Conservation (phyloP, 1,139 yeast species). For the Pichia sp. region DNA sequence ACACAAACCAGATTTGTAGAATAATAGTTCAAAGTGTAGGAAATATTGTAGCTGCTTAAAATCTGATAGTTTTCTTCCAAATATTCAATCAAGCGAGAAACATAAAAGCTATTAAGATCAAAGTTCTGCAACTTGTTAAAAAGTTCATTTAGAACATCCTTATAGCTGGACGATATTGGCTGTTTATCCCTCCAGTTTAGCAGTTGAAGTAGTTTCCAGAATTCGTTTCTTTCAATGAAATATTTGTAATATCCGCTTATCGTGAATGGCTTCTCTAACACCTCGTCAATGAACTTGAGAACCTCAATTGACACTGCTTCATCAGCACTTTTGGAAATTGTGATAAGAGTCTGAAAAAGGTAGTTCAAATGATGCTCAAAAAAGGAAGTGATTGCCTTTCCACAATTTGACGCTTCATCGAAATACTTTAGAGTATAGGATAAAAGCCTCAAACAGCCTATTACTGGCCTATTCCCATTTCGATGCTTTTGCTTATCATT, state of each 20-base stretch:
- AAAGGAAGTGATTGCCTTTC: constrained; percentile 18
- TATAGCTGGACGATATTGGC: constrained; percentile 7
- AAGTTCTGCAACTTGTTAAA: constrained; percentile 20
- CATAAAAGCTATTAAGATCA: constrained; percentile 9
- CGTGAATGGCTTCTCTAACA: constrained; percentile 19
- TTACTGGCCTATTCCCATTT: constrained; percentile 15
- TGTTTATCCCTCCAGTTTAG: constrained; percentile 6
- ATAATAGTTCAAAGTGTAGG: constrained; percentile 35
- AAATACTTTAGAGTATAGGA: constrained; percentile 17
- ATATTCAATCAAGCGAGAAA: constrained; percentile 13
- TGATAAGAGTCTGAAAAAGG: constrained; percentile 16
- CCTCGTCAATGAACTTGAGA: constrained; percentile 16
- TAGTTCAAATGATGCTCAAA: constrained; percentile 18
- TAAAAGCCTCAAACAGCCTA: constrained; percentile 24
- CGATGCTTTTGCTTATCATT: constrained; percentile 7
- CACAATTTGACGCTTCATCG: constrained; percentile 8
- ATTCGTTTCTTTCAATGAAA: constrained; percentile 16
- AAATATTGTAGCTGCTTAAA: constrained; percentile 20
- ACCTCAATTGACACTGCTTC: constrained; percentile 16
- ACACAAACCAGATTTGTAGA: constrained; percentile 50
- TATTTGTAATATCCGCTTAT: constrained; percentile 12
- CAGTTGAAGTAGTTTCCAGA: constrained; percentile 20
- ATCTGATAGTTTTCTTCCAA: constrained; percentile 17
- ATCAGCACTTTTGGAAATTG: constrained; percentile 14
- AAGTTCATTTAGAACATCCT: constrained; percentile 11